Evolutionary conservation across 129 eudicot species (phyloP).

Genomic region (Helichrysum umbraculigerum): DNA sequence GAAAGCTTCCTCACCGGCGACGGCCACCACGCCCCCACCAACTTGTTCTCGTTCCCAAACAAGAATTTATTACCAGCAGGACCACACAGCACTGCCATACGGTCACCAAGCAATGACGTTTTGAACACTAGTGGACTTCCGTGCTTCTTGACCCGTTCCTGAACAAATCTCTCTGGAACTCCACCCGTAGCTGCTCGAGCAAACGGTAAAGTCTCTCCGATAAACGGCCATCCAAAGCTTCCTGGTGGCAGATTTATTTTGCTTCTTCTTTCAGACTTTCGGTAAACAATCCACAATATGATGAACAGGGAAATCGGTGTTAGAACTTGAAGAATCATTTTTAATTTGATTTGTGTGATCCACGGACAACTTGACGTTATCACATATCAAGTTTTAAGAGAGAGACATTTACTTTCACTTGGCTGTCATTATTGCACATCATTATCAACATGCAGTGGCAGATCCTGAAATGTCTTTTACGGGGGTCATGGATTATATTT

Average conservation of each 20-base stretch:
- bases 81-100: conserved; percentile 21
- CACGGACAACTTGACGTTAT: too few species aligned
- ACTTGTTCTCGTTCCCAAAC: conserved; percentile 27
- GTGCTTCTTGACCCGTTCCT: conserved; percentile 23
- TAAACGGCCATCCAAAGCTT: conserved; percentile 30
- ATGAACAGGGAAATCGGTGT: not conserved
- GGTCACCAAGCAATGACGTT: conserved; percentile 23
- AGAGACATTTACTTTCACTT: too few species aligned
- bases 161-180: conserved; percentile 27
- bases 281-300: conserved; percentile 2
- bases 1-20: conserved; percentile 9
- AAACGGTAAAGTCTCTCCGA: conserved; percentile 22
- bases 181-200: conserved; percentile 19
- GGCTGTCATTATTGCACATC: too few species aligned
- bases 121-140: conserved; percentile 25
- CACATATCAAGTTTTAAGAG: too few species aligned
- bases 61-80: conserved; percentile 28
- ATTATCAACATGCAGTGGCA: too few species aligned
- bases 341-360: too few species aligned
- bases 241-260: conserved; percentile 29
- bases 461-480: too few species aligned
- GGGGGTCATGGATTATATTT: too few species aligned
- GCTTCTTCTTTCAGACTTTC: not conserved
- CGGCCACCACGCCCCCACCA: conserved; percentile 30
- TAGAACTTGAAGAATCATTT: conserved; percentile 10